Evolutionary conservation across 768 basidiomycete species (phyloP).

Genomic region (Glaciozyma martinii): DNA sequence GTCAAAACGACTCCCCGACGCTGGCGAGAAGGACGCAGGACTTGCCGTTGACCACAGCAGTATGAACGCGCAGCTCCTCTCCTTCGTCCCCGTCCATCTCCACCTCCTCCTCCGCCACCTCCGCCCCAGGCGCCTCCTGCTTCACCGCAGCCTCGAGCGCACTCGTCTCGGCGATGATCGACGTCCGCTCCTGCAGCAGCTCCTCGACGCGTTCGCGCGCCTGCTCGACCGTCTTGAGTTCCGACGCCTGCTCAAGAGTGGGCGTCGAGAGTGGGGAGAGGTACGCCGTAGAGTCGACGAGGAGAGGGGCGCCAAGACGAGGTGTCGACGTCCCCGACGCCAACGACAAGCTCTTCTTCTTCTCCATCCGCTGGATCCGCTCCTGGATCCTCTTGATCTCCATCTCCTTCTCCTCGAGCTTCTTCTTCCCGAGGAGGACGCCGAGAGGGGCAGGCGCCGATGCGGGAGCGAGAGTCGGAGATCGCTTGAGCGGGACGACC

Average conservation of each 20-base stretch:
- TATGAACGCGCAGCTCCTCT: too few species aligned
- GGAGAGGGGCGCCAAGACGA: not conserved
- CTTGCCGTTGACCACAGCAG: too few species aligned
- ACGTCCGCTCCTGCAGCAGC: not conserved
- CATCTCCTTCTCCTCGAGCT: constrained; percentile 47
- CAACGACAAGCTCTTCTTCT: not conserved
- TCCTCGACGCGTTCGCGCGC: too few species aligned
- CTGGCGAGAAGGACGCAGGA: too few species aligned
- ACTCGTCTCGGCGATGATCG: not conserved
- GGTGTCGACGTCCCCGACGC: not conserved
- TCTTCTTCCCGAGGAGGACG: constrained; percentile 29
- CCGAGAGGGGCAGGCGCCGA: not conserved
- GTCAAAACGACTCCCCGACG: too few species aligned
- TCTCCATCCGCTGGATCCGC: constrained; percentile 14
- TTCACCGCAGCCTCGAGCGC: too few species aligned
- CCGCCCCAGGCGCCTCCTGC: too few species aligned
- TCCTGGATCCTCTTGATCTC: constrained; percentile 41
- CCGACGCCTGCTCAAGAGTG: not conserved
- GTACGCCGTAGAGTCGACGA: not conserved
- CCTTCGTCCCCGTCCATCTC: too few species aligned
- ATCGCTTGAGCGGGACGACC: too few species aligned
- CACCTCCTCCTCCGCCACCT: too few species aligned
- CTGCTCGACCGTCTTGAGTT: not conserved
- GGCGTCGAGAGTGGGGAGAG: not conserved
- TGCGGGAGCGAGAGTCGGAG: not conserved